Base-by-base conservation (phyloP, 225 moss, liverwort and hornwort species). In the Bryoerythrophyllum caledonicum region DNA sequence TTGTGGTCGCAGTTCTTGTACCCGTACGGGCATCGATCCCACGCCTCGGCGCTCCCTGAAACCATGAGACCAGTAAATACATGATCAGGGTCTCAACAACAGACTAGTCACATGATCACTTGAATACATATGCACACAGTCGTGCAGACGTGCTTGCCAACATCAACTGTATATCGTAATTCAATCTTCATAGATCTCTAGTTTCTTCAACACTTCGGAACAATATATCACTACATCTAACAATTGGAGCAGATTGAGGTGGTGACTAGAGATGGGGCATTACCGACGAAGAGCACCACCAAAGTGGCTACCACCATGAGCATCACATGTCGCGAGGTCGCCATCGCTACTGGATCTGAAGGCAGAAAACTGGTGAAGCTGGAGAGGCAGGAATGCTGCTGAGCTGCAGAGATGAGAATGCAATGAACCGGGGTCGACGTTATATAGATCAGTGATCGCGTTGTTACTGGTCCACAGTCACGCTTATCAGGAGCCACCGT, bases 301-400 rank as follows among this genome's bases (percentile, higher is more conserved):
- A 44, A 13, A 8, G 44, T 44, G 43, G 44, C 43, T 2, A 28
- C 28, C 4, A 44, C 28, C n/a, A 72, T 6, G 60, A 60, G 51
- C 51, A 19, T 48, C 38, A 51, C 67, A 23, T n/a, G 51, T 68
- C 76, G 59, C 11, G 55, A 63, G 55, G 56, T 46, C 64, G 71
- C 71, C 78, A 78, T 78, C 12, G 44, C 32, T 10, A 38, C 38
- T 7, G 17, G 16, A 58, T 44, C 34, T 4, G 34, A 12, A 43
- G 32, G 30, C 28, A 3, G 25, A 1, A 0, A 5, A 58, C 27
- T 6, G 66, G 34, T 15, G 26, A 49, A 49, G 56, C 44, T 14
- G 15, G 32, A 32, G 32, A 32, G 12, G n/a, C n/a, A n/a, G n/a
- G n/a, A n/a, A n/a, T n/a, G n/a, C n/a, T n/a, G n/a, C n/a, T 19